Percentiles rank a stretch among this genome's conserved stretches.
These are phyloP conservation scores for Penicillium sp. DNA, from an alignment of 2,329 filamentous ascomycete species.

Conservation along the genomic window DNA sequence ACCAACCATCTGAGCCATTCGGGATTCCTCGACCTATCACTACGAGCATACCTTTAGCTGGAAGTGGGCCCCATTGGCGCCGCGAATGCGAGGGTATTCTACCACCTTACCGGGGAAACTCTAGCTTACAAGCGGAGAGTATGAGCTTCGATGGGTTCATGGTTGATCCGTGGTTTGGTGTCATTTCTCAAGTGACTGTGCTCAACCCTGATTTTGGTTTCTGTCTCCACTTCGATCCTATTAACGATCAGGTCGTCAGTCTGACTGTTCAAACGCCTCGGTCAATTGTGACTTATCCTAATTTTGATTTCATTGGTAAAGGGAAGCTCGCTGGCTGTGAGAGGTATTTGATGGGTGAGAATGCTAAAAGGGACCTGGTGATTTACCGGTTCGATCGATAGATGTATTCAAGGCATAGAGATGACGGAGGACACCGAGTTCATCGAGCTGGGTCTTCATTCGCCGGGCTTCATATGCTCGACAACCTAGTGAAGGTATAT, in stretches of 20 bases:
- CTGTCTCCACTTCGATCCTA: slow-evolving; percentile 35
- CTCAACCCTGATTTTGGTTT: slow-evolving; percentile 32
- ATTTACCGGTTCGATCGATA: slow-evolving; percentile 50
- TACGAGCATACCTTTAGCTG: slow-evolving; percentile 54
- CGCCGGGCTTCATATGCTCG: too few species aligned
- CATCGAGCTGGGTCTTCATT: too few species aligned
- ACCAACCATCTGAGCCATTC: slow-evolving; percentile 43
- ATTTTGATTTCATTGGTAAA: slow-evolving; percentile 49
- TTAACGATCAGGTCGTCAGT: slow-evolving; percentile 21
- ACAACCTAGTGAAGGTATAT: too few species aligned
- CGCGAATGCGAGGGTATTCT: slow-evolving; percentile 44
- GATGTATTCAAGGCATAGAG: neutral
- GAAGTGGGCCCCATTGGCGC: slow-evolving; percentile 51
- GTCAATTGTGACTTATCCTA: slow-evolving; percentile 33
- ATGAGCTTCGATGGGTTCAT: slow-evolving; percentile 2
- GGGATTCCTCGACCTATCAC: slow-evolving; percentile 23
- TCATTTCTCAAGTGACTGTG: slow-evolving; percentile 39
- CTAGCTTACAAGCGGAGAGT: slow-evolving; percentile 35
- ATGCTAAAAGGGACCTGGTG: slow-evolving; percentile 49
- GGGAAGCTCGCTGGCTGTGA: slow-evolving; percentile 59
- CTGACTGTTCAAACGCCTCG: slow-evolving; percentile 32
- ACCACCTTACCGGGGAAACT: slow-evolving; percentile 46
- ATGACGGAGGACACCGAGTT: neutral
- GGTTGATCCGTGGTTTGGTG: slow-evolving; percentile 32
- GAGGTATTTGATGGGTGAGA: slow-evolving; percentile 60